Conservation (phyloP, 352 stramenopile genomes). For the Phytophthora hybrid region DNA sequence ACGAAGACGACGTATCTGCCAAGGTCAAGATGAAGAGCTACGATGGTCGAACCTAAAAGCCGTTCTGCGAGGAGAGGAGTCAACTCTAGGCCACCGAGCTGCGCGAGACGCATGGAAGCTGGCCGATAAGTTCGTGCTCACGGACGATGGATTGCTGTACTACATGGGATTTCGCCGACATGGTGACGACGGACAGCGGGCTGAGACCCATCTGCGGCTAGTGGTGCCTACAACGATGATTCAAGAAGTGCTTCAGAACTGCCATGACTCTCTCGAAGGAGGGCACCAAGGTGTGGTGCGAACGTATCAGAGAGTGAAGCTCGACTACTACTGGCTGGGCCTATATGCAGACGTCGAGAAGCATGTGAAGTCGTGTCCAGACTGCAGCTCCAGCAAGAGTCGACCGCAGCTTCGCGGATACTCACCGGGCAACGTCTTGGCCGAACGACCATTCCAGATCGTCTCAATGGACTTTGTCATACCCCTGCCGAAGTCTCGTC, state of each 20-base stretch:
- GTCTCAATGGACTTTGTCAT: not conserved
- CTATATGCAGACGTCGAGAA: not conserved
- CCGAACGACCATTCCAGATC: conserved; percentile 4
- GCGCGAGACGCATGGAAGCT: not conserved
- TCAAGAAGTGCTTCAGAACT: not conserved
- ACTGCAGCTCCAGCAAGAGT: conserved; percentile 11
- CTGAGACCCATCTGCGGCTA: too few species aligned
- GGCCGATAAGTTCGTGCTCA: too few species aligned
- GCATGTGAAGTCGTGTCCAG: not conserved
- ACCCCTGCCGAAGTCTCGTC: not conserved
- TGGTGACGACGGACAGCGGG: too few species aligned
- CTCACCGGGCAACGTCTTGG: conserved; percentile 5
- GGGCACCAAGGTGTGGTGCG: not conserved
- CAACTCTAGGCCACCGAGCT: not conserved
- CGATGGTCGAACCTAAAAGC: not conserved
- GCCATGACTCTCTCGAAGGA: not conserved
- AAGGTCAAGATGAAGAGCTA: not conserved
- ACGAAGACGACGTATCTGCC: not conserved
- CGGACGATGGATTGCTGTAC: too few species aligned
- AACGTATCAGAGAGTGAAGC: not conserved
- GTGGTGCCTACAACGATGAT: not conserved
- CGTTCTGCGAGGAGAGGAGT: not conserved
- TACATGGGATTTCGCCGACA: too few species aligned
- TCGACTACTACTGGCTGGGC: not conserved
- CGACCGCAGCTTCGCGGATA: conserved; percentile 1